phyloP scores from a whole-genome alignment of 306 rosid species.

The Castanopsis chinensis region DNA sequence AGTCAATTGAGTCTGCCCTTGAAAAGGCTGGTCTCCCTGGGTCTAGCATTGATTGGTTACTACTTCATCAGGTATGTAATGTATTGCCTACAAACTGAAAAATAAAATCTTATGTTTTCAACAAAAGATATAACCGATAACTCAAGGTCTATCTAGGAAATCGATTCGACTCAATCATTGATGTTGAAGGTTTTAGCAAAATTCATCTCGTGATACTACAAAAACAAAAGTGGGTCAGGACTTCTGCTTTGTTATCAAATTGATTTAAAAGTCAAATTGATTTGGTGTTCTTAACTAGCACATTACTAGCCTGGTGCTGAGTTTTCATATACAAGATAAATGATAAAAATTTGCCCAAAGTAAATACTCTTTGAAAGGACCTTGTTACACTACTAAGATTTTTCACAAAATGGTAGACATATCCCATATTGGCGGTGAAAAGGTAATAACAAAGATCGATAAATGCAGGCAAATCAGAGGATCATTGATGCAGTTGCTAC shows the following conservation, averaged over 20 bases:
- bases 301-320: too few relatives aligned
- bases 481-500: constrained; percentile 82
- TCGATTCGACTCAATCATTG: neutral
- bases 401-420: neutral
- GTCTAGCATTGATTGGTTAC: constrained; percentile 89
- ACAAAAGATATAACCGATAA: too few relatives aligned
- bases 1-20: constrained; percentile 74
- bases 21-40: constrained; percentile 67
- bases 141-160: too few relatives aligned
- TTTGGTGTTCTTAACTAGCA: neutral
- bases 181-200: neutral
- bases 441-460: neutral
- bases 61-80: constrained; percentile 89
- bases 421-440: neutral
- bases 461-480: constrained; percentile 92
- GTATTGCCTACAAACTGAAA: too few relatives aligned
- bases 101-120: too few relatives aligned
- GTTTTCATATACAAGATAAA: too few relatives aligned
- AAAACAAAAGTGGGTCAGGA: neutral
- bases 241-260: neutral
- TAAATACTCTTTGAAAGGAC: too few relatives aligned
- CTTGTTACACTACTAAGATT: neutral
- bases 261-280: neutral
- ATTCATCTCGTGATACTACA: neutral
- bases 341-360: too few relatives aligned